Base-by-base conservation (phyloP, 441 rosid species). In the Flueggea neowawraea region DNA sequence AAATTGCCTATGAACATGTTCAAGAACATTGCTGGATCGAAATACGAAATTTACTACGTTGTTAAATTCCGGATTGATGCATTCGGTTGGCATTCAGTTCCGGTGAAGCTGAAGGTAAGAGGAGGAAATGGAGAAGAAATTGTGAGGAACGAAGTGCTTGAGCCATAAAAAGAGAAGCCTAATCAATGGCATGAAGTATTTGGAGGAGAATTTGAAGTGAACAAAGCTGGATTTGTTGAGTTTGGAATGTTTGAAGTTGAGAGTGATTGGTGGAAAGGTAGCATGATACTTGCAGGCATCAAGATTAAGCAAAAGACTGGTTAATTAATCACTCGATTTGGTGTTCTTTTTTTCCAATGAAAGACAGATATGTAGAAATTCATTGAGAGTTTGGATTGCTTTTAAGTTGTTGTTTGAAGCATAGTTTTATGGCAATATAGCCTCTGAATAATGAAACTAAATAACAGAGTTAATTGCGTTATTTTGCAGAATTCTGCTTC, bases 81-180 rank as follows among this genome's bases (percentile, higher is more conserved):
- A 56, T 76, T 76, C 52, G 77, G 77, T 22, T 76, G 75, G 80
- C 77, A 63, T 55, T 69, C 69, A 2, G 72, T 45, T 41, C 67
- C 72, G 2, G 54, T 76, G 14, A 76, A 71, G 71, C 73, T 72
- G 61, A 72, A 61, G 67, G 58, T 60, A 41, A 66, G 36, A n/a
- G 2, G 43, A 43, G 14, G 11, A 10, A 56, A 67, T 45, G 67
- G 65, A 54, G 55, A 44, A 31, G 69, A 50, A 66, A 44, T 10
- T 45, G 74, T 54, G 55, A 55, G 44, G 39, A 63, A 53, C 15
- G 66, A 28, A 9, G 10, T 58, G 10, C 52, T 74, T 5, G 60
- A 67, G 52, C 14, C 50, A 5, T 70, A 70, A 58, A 60, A 49
- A 55, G 47, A 60, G 50, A 71, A 64, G 54, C 60, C 53, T 10